Percentiles rank a stretch among this genome's conserved stretches.
Evolutionary conservation across 257 asterid genomes (phyloP).

Genomic region (Lantana camara): DNA sequence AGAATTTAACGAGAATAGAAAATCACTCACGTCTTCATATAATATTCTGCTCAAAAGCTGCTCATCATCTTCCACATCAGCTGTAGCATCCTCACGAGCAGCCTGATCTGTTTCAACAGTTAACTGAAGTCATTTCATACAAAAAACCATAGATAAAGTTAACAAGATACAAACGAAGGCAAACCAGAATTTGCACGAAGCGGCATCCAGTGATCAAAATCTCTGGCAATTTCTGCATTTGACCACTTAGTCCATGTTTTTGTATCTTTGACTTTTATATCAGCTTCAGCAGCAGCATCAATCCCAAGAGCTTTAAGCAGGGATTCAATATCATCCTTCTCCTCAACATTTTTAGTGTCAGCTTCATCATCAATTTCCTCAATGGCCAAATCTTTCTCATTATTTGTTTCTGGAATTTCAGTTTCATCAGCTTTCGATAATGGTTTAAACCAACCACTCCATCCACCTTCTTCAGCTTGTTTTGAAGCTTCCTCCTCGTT

Average conservation of each 20-base stretch:
- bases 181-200: constrained; percentile 62
- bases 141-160: constrained; percentile 11
- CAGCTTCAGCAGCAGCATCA: constrained; percentile 77
- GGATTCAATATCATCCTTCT: constrained; percentile 78
- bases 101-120: constrained; percentile 43
- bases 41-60: constrained; percentile 75
- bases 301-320: constrained; percentile 87
- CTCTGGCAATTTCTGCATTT: constrained; percentile 72
- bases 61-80: constrained; percentile 68
- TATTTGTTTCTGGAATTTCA: constrained; percentile 42
- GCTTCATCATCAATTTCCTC: constrained; percentile 62
- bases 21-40: constrained; percentile 87
- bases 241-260: constrained; percentile 90
- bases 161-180: constrained; percentile 26
- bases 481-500: constrained; percentile 66
- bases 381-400: constrained; percentile 41
- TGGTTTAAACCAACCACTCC: constrained; percentile 97
- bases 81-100: constrained; percentile 40
- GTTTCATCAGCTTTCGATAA: constrained; percentile 50
- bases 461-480: constrained; percentile 80
- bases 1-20: constrained; percentile 76
- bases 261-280: constrained; percentile 68
- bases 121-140: constrained; percentile 26
- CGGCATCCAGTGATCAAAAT: constrained; percentile 84
- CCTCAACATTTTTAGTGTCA: constrained; percentile 48